Evolutionary conservation across 1,284 basidiomycete genomes (phyloP).

Genomic region (Blastosporella zonata): DNA sequence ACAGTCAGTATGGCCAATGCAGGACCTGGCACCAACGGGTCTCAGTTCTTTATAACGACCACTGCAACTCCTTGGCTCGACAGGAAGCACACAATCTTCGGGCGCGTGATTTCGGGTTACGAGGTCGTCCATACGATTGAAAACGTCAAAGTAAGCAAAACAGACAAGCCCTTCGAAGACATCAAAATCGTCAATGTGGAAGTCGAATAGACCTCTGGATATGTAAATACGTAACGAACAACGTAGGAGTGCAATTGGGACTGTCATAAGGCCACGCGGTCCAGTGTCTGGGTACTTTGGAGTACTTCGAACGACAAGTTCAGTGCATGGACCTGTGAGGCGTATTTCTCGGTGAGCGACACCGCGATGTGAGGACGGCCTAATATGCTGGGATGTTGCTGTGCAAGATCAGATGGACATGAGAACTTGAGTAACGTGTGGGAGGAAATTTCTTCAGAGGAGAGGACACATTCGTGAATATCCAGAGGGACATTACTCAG

Average conservation of each 20-base stretch:
- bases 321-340: conserved; percentile 5
- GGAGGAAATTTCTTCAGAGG: conserved; percentile 7
- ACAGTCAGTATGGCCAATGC: conserved; percentile 99
- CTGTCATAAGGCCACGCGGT: conserved; percentile 39
- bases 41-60: conserved; percentile 98
- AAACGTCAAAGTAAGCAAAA: conserved; percentile 74
- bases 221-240: conserved; percentile 6
- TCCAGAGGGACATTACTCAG: conserved; percentile 42
- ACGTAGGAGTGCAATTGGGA: background rate
- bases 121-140: conserved; percentile 88
- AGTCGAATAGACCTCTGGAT: conserved; percentile 39
- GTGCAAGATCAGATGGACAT: conserved; percentile 20
- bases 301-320: conserved; percentile 20
- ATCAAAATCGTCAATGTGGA: conserved; percentile 84
- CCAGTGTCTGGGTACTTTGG: conserved; percentile 32
- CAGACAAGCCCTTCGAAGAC: conserved; percentile 86
- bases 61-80: conserved; percentile 95
- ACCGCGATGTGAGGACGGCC: conserved; percentile 8
- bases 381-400: conserved; percentile 12
- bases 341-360: conserved; percentile 14
- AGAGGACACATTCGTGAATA: conserved; percentile 41
- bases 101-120: conserved; percentile 76
- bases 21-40: conserved; percentile 90
- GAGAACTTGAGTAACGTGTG: conserved; percentile 27
- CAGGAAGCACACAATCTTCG: conserved; percentile 95